Evolutionary conservation across 345 rosid species (phyloP), one percentile per base, ranked within the genome.

Genomic region (Eucalyptus regnans): DNA sequence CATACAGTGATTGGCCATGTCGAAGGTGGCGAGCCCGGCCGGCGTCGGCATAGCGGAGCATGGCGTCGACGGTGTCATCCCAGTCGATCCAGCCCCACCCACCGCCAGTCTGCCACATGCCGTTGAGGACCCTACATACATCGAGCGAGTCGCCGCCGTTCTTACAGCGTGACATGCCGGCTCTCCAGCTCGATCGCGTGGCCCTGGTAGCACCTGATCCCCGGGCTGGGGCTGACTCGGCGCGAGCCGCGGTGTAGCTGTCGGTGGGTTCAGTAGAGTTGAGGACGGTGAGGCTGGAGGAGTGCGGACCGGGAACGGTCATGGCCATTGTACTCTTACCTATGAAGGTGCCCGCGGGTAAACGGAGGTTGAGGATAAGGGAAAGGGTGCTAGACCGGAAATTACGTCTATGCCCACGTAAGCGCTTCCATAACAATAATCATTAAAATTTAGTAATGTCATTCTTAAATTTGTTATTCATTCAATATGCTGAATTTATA

Each of bases 21-120:
- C 98, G 92, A 97, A 96, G 81, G 99, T 97, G 91, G 98, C 87
- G 92, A 96, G 98, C 48, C 98, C 96, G 85, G 96, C 98, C 96
- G 85, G 96, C 90, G 66, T 96, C 95, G 80, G 97, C 91, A 81
- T 96, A 58, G 6, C 94, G 92, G 83, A 97, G 95, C 98, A 96
- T 96, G 50, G 96, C 95, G 0, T 96, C 98, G 22, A 96, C 98
- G 91, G 99, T 96, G 83, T 88, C 95, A 91, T 95, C 92, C 22
- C 94, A 91, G 90, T 97, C 96, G 81, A 96, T 96, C 50, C 92
- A 87, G 5, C 99, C 99, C 98, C 99, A 95, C 2, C 96, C 97
- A 27, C 99, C 97, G 79, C 98, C 95, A 6, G 97, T 96, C 91
- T 96, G 99, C 98, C 99, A 97, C 98, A 52, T 52, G 58, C 58